Evolutionary conservation across 257 asterid genomes (phyloP), one percentile per base, ranked within the genome.

Genomic region (Oldenlandia corymbosa): DNA sequence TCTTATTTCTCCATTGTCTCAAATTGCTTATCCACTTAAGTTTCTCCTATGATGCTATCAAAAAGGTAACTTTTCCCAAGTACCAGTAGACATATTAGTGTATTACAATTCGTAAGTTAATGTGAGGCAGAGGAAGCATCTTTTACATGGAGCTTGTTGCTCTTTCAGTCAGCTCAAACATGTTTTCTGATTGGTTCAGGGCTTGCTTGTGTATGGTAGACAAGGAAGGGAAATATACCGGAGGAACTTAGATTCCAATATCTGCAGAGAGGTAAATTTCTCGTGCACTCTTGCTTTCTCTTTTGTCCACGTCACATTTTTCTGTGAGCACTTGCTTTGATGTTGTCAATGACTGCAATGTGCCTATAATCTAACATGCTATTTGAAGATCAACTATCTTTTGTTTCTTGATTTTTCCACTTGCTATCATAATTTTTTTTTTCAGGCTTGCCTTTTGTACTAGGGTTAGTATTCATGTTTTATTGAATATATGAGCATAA

Each of bases 131-230:
- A 9, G 59, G 23, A 28, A 28, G 32, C 21, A 53, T 53, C 59
- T 26, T 16, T 24, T 53, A 3, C 5, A 1, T 55, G 32, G 53
- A 66, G 26, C 21, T 27, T 10, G 27, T 41, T 5, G 11, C 27
- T 57, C 58, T 21, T 46, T 28, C 62, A 45, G 58, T 36, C 48
- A 23, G 45, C 73, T 76, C 47, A 68, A 47, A 14, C 69, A 16
- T 65, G 39, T 60, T 34, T 47, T 34, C 71, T 64, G 41, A 46
- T 74, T 73, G 63, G 57, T 80, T 69, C 85, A 92, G 99, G 99
- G 99, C 68, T 80, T 93, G 83, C 95, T 93, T 52, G 97, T 93
- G 30, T 90, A 93, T 72, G 99, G 99, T 56, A 90, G 80, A 66
- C 91, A 90, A 74, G 99, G 97, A 30, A 84, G 86, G 61, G 97